A percentile compares a stretch with the other conserved stretches of the same genome.
phyloP scores from a whole-genome alignment of 805 yeast genomes.

The Saccharomycopsis amapae region DNA sequence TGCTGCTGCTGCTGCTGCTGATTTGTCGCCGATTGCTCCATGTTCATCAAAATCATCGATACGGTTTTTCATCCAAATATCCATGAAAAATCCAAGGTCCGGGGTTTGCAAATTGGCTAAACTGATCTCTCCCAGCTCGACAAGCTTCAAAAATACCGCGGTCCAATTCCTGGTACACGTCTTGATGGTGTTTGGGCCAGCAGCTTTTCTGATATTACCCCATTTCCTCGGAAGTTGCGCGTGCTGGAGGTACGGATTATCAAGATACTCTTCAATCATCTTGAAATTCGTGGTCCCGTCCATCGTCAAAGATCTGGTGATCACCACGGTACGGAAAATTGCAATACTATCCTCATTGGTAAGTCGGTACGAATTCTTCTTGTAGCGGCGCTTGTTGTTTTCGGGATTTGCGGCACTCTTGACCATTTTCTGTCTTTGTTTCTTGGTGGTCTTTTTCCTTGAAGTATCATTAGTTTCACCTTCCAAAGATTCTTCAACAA shows the following conservation, averaged over 20 bases:
- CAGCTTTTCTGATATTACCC: constrained; percentile 56
- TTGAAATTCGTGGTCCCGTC: constrained; percentile 5
- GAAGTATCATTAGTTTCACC: too few species aligned
- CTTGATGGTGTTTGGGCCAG: constrained; percentile 53
- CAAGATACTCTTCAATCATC: constrained; percentile 19
- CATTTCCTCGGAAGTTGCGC: constrained; percentile 55
- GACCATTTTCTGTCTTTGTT: background rate
- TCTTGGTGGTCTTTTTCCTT: background rate
- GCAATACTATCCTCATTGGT: constrained; percentile 1
- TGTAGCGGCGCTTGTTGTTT: too few species aligned
- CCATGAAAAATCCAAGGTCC: constrained; percentile 46
- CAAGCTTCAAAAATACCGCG: constrained; percentile 48
- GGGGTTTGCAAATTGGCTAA: constrained; percentile 43
- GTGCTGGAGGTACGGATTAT: constrained; percentile 26
- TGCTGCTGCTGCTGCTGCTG: background rate
- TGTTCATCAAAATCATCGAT: constrained; percentile 31
- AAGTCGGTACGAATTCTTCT: background rate
- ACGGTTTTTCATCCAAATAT: constrained; percentile 50
- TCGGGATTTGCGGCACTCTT: background rate
- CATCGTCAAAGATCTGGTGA: constrained; percentile 10
- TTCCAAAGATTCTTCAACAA: too few species aligned
- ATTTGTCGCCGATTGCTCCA: constrained; percentile 22
- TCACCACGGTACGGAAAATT: constrained; percentile 10
- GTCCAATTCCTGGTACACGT: constrained; percentile 58
- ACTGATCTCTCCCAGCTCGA: constrained; percentile 46